Evolutionary conservation across 108 stramenopile species (phyloP).

Genomic region (Nannochloropsis salina): DNA sequence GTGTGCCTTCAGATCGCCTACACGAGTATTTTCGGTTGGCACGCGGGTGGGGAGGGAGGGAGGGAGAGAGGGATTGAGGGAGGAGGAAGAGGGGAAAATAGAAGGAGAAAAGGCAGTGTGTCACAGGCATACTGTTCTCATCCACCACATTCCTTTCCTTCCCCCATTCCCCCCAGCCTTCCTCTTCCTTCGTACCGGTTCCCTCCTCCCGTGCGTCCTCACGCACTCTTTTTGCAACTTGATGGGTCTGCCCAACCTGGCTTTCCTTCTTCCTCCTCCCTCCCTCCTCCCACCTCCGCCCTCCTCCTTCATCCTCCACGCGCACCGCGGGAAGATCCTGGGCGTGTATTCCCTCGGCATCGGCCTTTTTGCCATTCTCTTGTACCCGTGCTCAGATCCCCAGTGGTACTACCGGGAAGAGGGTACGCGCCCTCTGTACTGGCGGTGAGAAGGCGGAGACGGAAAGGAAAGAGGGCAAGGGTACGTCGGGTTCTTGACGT

Average conservation of each 20-base stretch:
- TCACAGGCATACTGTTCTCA: too few relatives aligned
- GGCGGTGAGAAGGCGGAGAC: background rate
- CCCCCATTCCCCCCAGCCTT: background rate
- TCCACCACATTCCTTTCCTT: too few relatives aligned
- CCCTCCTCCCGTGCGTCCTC: background rate
- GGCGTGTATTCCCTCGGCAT: background rate
- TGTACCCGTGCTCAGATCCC: background rate
- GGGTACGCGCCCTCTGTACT: background rate
- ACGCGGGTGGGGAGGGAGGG: background rate
- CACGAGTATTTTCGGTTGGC: slow-evolving; percentile 17
- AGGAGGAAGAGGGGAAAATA: too few relatives aligned
- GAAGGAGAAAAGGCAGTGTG: background rate
- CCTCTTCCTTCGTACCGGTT: slow-evolving; percentile 13
- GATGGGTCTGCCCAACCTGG: background rate
- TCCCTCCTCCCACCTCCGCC: background rate
- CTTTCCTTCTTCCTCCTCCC: background rate
- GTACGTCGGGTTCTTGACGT: background rate
- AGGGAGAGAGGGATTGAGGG: background rate
- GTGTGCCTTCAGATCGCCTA: background rate
- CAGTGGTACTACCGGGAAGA: background rate
- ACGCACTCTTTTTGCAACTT: slow-evolving; percentile 14
- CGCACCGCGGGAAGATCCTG: background rate
- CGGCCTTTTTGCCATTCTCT: background rate
- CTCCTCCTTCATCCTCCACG: background rate
- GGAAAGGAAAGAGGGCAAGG: background rate